Evolutionary conservation across 805 yeast genomes (phyloP), one percentile per base, ranked within the genome.

Genomic region (Metschnikowia koreensis): DNA sequence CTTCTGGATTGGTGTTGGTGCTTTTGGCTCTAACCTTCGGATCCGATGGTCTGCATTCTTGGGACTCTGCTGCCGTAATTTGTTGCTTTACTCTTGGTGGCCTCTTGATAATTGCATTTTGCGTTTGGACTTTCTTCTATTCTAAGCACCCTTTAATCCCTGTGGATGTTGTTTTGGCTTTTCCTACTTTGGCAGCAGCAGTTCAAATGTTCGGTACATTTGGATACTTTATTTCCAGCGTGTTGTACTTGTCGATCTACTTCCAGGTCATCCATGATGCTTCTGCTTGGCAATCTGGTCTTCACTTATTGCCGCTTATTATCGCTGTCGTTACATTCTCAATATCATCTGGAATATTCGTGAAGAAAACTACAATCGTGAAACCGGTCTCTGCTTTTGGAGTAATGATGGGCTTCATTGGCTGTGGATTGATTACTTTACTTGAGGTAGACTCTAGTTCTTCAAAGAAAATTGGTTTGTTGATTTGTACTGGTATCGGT

Each of bases 181-280:
- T 45, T 22, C 58, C 52, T 7, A 47, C 62, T 9, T 31, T 55
- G 27, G 63, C 62, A 0, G 55, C 64, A 5, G 47, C 55, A 6
- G 12, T 60, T 11, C 15, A 49, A 22, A 48, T 56, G 48, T 51
- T 53, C 34, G 58, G 60, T 6, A 47, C 51, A 6, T 61, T 60
- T 40, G 62, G 62, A 7, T 56, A 38, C 46, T 63, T 64, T 57
- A 60, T 63, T 29, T 46, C 55, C 38, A 40, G 52, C 17, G 51
- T 61, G 28, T 46, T 58, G 48, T 79, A 69, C 56, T 52, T 73
- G 15, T 65, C 79, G 5, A 66, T 73, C n/a, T 81, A 80, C 60
- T 82, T 79, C 63, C 84, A 82, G 60, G 75, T 75, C 27, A 67
- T 81, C 8, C 67, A 64, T 42, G 74, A 67, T 11, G 64, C 68